Evolutionary conservation across 2,329 filamentous ascomycete species (phyloP).

Genomic region (Pyricularia sp.): DNA sequence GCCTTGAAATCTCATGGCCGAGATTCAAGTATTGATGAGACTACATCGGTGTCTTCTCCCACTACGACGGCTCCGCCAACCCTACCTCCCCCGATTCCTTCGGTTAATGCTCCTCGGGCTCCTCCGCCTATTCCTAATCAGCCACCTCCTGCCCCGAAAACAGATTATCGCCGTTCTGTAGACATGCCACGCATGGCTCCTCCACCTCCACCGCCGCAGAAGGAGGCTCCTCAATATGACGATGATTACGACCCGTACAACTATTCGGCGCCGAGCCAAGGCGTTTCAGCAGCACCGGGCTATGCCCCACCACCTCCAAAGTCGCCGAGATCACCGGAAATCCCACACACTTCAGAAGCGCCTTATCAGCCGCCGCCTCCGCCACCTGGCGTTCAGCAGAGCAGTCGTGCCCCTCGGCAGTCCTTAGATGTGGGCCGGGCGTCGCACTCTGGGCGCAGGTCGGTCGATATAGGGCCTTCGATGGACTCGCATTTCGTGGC

Average conservation of each 20-base stretch:
- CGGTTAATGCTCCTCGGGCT: constrained; percentile 38
- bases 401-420: constrained; percentile 32
- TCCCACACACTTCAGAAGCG: not conserved
- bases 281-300: constrained; percentile 15
- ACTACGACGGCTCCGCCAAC: constrained; percentile 27
- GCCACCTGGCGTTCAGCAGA: constrained; percentile 21
- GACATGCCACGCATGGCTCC: constrained; percentile 60
- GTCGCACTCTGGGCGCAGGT: constrained; percentile 35
- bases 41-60: constrained; percentile 46
- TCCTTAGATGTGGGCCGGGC: constrained; percentile 50
- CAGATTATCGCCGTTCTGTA: constrained; percentile 46
- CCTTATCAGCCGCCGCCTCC: constrained; percentile 25
- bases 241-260: constrained; percentile 61
- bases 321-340: constrained; percentile 20
- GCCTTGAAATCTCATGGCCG: constrained; percentile 71
- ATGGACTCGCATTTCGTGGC: constrained; percentile 77
- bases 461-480: constrained; percentile 67
- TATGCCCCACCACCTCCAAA: constrained; percentile 16
- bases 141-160: constrained; percentile 29
- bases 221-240: constrained; percentile 27
- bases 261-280: constrained; percentile 26
- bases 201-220: constrained; percentile 46
- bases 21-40: constrained; percentile 64
- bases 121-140: constrained; percentile 55
- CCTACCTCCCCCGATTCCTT: constrained; percentile 43